Conservation (phyloP, 352 stramenopile genomes). For the Phytophthora lateralis region DNA sequence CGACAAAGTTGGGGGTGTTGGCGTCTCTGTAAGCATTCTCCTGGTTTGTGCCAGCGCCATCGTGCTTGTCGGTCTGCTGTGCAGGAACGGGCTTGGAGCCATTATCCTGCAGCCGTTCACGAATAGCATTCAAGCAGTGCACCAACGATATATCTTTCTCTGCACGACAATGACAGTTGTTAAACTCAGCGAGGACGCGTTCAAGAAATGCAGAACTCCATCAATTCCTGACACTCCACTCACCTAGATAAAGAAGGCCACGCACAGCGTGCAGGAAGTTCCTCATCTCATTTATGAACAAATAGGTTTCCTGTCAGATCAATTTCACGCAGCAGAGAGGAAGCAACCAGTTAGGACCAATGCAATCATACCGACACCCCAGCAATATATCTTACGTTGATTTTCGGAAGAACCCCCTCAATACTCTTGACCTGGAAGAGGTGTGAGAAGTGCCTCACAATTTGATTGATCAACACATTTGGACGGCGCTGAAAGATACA, state of each 20-base stretch:
- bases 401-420: conserved; percentile 90
- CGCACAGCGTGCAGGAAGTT: conserved; percentile 78
- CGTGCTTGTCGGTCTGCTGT: conserved; percentile 3
- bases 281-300: conserved; percentile 89
- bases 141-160: conserved; percentile 52
- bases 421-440: conserved; percentile 87
- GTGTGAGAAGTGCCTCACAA: conserved; percentile 88
- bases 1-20: conserved; percentile 64
- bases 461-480: conserved; percentile 84
- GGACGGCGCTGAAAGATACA: conserved; percentile 56
- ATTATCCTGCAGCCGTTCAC: conserved; percentile 38
- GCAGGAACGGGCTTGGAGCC: conserved; percentile 3
- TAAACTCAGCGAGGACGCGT: neutral
- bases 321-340: neutral
- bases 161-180: conserved; percentile 15
- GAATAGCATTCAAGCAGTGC: conserved; percentile 56
- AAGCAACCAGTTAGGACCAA: conserved; percentile 4
- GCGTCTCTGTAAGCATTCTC: conserved; percentile 13
- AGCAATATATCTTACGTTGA: conserved; percentile 62
- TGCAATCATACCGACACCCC: neutral
- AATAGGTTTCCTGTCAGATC: conserved; percentile 67
- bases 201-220: neutral
- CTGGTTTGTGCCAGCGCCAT: conserved; percentile 17
- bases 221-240: conserved; percentile 14
- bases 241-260: conserved; percentile 69